Percentiles rank a stretch among this genome's conserved stretches.
phyloP scores from a whole-genome alignment of 331 rosid genomes.

The Arachis monticola region DNA sequence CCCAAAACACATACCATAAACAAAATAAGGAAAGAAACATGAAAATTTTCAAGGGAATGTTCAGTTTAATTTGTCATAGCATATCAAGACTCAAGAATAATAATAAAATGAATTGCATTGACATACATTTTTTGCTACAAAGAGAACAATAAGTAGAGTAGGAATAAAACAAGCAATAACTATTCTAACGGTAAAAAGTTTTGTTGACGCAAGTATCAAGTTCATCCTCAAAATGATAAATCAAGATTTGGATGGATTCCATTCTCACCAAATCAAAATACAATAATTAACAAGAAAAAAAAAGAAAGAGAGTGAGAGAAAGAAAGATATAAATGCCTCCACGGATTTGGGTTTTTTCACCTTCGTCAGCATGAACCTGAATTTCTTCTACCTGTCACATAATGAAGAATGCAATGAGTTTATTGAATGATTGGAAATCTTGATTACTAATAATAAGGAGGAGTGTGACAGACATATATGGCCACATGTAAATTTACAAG shows the following conservation, averaged over 20 bases:
- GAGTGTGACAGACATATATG: constrained; percentile 41
- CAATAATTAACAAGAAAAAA: constrained; percentile 7
- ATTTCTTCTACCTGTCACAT: constrained; percentile 52
- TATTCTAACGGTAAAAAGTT: constrained; percentile 70
- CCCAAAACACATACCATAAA: too few relatives aligned
- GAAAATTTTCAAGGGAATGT: background rate
- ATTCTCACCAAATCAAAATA: background rate
- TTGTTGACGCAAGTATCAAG: constrained; percentile 80
- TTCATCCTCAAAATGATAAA: constrained; percentile 77
- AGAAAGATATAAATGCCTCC: constrained; percentile 66
- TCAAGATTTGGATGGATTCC: too few relatives aligned
- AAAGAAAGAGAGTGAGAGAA: background rate
- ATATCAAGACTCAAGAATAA: too few relatives aligned
- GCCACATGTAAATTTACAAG: constrained; percentile 82
- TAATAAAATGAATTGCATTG: background rate
- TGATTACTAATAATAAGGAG: too few relatives aligned
- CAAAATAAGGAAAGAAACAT: background rate
- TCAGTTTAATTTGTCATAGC: background rate
- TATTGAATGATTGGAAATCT: too few relatives aligned
- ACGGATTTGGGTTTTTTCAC: constrained; percentile 77
- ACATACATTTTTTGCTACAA: constrained; percentile 82
- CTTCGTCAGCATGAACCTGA: constrained; percentile 78
- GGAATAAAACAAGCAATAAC: constrained; percentile 75
- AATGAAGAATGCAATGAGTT: too few relatives aligned
- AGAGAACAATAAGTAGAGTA: constrained; percentile 69